Evolutionary conservation across 2,329 filamentous ascomycete genomes (phyloP), one percentile per base, ranked within the genome.

Genomic region (Macrophomina phaseolina): DNA sequence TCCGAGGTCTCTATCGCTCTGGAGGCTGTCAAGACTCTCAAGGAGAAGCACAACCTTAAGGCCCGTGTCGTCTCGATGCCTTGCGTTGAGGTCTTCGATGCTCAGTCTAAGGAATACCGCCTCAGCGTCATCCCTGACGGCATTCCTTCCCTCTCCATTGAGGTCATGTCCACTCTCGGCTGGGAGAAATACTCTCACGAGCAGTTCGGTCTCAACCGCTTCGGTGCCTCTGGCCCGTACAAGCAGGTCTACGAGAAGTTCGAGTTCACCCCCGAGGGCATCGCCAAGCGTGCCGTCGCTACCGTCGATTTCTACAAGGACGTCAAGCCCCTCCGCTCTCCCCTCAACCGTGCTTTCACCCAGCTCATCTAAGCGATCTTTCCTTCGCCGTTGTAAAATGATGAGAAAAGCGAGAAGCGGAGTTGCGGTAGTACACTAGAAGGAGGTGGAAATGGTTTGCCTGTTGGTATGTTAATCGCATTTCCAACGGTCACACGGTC

Each of bases 241-340:
- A 94, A 94, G 90, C 90, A 98, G 76, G 93, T 99, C 69, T 99
- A 99, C 88, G 91, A 92, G 91, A 98, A 97, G 89, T 99, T 99
- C 84, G 95, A 98, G 83, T 98, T 99, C 86, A 99, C 94, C 60
- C 92, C 95, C 64, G 94, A 97, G 83, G 95, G 95, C 72, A 91
- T 99, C 80, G 86, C 92, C 84, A 97, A 98, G 91, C 93, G 95
- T 76, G 95, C 94, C 69, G 81, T 93, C 70, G 90, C 91, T 73
- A 99, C 95, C 71, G 85, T 98, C 76, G 89, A 98, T 80, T 99
- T 97, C 89, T 99, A 93, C 91, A 98, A 97, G 91, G 91, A 90
- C 72, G 88, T 91, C 79, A 94, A 94, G 84, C 86, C 83, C 58
- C 79, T 97, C 77, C 93, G 95, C 81, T 97, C 94, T 65, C 94